Percentiles rank a stretch among this genome's conserved stretches.
These are phyloP conservation scores for Aspergillus arachidicola DNA, from an alignment of 2,329 filamentous ascomycete genomes.

Conservation along the genomic window DNA sequence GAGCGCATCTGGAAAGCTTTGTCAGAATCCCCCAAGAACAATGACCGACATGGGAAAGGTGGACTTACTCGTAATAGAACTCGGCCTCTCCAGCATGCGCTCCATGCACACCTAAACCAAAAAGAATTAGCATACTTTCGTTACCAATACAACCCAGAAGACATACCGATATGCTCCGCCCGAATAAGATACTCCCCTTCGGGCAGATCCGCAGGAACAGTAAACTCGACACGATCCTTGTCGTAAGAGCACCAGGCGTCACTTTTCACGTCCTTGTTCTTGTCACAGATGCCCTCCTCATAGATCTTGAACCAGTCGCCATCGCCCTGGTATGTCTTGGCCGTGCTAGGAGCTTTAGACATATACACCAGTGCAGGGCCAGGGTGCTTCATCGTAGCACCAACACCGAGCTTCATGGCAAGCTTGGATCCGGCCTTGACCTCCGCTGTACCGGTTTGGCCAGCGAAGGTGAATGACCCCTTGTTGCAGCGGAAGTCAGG, in stretches of 20 bases:
- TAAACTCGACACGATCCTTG: neutral
- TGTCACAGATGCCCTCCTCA: constrained; percentile 11
- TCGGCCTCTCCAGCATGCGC: neutral
- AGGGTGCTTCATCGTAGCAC: constrained; percentile 24
- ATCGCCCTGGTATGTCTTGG: constrained; percentile 16
- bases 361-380: constrained; percentile 26
- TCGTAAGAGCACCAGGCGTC: constrained; percentile 11
- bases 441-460: constrained; percentile 12
- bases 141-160: neutral
- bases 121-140: neutral
- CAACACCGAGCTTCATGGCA: constrained; percentile 22
- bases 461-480: constrained; percentile 9
- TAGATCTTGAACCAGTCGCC: constrained; percentile 26
- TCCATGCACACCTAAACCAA: neutral
- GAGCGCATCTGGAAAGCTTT: neutral
- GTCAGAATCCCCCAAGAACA: neutral
- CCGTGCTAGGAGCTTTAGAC: constrained; percentile 22
- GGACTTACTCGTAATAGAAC: neutral
- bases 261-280: constrained; percentile 9
- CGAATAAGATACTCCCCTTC: constrained; percentile 2
- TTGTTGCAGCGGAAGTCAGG: constrained; percentile 16
- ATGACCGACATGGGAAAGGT: neutral
- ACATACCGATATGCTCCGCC: neutral
- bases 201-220: neutral
- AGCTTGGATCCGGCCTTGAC: constrained; percentile 20